Percentiles rank a stretch among this genome's conserved stretches.
Conservation (phyloP, 345 rosid genomes). For the Sisymbrium irio region DNA sequence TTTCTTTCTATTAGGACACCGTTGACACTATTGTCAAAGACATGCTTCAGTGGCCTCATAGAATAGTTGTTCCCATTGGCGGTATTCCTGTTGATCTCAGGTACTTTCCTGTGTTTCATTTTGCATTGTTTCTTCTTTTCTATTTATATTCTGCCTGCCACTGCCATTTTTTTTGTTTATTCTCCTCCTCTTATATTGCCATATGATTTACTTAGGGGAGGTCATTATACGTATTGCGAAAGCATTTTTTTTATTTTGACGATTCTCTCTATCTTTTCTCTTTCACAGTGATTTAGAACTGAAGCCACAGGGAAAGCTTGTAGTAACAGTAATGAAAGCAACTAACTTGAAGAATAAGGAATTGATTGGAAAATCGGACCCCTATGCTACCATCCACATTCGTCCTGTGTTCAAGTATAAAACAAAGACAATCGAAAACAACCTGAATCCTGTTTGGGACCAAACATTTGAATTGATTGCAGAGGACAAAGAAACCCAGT, state of each 20-base stretch:
- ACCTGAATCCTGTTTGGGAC: conserved; percentile 94
- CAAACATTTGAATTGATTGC: conserved; percentile 81
- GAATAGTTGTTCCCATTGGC: conserved; percentile 98
- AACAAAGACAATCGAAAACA: conserved; percentile 76
- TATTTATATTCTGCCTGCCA: neutral
- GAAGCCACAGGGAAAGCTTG: conserved; percentile 88
- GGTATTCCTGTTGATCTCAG: conserved; percentile 84
- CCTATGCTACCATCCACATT: conserved; percentile 68
- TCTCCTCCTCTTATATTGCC: conserved; percentile 13
- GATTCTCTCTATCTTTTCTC: conserved; percentile 8
- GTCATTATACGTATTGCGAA: neutral
- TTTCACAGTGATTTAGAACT: conserved; percentile 88
- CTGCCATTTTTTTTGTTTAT: conserved; percentile 2
- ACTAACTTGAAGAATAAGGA: conserved; percentile 95
- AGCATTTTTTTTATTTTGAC: neutral
- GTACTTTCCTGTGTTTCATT: conserved; percentile 37
- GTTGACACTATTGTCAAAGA: conserved; percentile 81
- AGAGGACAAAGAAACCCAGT: conserved; percentile 98
- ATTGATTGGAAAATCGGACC: conserved; percentile 98
- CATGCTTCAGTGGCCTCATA: conserved; percentile 99
- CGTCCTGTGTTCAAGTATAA: conserved; percentile 88
- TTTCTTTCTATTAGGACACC: conserved; percentile 60
- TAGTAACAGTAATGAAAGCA: conserved; percentile 68
- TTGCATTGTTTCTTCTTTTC: neutral
- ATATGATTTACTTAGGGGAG: neutral